A percentile compares a stretch with the other conserved stretches of the same genome.
Conservation (phyloP, 1,284 basidiomycete genomes). For the Agroathelia rolfsii region DNA sequence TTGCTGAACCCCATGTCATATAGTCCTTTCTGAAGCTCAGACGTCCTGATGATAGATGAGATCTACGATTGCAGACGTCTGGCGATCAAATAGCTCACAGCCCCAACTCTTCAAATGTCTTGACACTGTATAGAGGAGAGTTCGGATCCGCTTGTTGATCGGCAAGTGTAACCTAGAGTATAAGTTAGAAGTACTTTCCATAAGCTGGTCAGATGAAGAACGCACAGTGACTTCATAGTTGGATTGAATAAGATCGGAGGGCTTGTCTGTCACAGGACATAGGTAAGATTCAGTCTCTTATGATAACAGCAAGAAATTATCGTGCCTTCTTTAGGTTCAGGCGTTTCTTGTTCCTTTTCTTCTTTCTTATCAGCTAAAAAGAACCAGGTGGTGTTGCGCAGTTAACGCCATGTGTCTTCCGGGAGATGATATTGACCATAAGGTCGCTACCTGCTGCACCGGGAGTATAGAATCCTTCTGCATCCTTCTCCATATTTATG, state of each 20-base stretch:
- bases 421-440: slow-evolving; percentile 2
- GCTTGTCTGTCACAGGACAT: slow-evolving; percentile 18
- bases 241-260: slow-evolving; percentile 56
- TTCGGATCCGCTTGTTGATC: slow-evolving; percentile 96
- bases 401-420: slow-evolving; percentile 19
- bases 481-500: slow-evolving; percentile 51
- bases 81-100: slow-evolving; percentile 44
- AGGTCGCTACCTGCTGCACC: slow-evolving; percentile 23
- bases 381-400: background rate
- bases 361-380: background rate
- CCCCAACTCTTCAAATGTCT: slow-evolving; percentile 91
- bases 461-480: slow-evolving; percentile 63
- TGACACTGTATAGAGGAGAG: slow-evolving; percentile 89
- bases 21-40: slow-evolving; percentile 91
- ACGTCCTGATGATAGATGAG: slow-evolving; percentile 50
- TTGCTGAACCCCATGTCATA: slow-evolving; percentile 96
- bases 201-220: slow-evolving; percentile 9
- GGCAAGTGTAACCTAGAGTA: slow-evolving; percentile 81
- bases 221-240: slow-evolving; percentile 68
- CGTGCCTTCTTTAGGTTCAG: too few relatives aligned
- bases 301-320: too few relatives aligned
- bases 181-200: slow-evolving; percentile 11
- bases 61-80: background rate
- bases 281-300: too few relatives aligned
- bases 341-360: slow-evolving; percentile 5